Evolutionary conservation across 2,329 filamentous ascomycete species (phyloP).

Genomic region (Aspergillus sp.): DNA sequence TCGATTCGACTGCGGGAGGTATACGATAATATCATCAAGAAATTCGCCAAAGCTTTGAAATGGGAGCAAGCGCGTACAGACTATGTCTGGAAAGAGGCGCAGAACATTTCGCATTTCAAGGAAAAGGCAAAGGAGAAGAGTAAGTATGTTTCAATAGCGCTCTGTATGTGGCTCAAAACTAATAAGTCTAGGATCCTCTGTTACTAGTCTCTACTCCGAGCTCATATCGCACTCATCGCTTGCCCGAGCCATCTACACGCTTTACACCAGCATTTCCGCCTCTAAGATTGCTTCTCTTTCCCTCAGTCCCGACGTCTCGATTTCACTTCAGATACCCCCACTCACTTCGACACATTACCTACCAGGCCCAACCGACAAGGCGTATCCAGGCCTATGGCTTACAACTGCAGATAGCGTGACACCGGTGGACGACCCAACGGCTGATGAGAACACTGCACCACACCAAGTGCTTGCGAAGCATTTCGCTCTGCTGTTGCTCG

Average conservation of each 20-base stretch:
- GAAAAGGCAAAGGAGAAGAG: constrained; percentile 66
- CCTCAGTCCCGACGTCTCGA: constrained; percentile 57
- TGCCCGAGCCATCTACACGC: constrained; percentile 72
- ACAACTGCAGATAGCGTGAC: constrained; percentile 79
- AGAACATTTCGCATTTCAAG: constrained; percentile 72
- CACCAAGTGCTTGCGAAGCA: constrained; percentile 66
- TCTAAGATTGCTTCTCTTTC: constrained; percentile 82
- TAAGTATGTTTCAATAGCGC: constrained; percentile 11
- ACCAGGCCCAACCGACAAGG: constrained; percentile 60
- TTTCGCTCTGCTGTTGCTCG: constrained; percentile 76
- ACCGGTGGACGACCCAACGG: constrained; percentile 55
- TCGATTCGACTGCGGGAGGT: constrained; percentile 67
- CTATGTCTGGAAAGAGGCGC: constrained; percentile 88
- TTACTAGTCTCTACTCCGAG: constrained; percentile 35
- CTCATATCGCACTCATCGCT: constrained; percentile 61
- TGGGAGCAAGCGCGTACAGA: constrained; percentile 84
- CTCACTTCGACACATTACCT: constrained; percentile 64
- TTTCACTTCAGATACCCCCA: constrained; percentile 58
- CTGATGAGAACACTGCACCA: constrained; percentile 51
- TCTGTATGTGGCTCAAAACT: constrained; percentile 6
- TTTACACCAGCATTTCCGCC: constrained; percentile 73
- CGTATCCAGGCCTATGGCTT: constrained; percentile 71
- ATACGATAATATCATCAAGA: constrained; percentile 83
- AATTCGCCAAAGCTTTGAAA: constrained; percentile 85
- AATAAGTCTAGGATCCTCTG: constrained; percentile 24